Evolutionary conservation across 805 yeast species (phyloP).

Genomic region (Kluyveromyces siamensis): DNA sequence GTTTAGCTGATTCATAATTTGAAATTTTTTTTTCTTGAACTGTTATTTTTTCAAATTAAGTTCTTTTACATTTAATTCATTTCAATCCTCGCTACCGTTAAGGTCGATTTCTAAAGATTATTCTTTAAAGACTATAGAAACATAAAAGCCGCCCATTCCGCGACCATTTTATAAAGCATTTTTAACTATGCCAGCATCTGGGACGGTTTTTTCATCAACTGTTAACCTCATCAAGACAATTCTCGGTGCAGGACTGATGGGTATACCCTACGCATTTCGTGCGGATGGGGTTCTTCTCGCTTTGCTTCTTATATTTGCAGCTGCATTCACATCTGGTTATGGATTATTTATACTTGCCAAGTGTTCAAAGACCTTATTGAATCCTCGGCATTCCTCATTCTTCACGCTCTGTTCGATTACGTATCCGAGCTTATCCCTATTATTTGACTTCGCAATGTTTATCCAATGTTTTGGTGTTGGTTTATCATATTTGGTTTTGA

Average conservation of each 20-base stretch:
- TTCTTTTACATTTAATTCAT: no score
- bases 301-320: constrained; percentile 41
- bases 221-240: constrained; percentile 68
- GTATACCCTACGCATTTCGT: constrained; percentile 61
- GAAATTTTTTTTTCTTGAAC: no score
- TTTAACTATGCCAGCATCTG: constrained; percentile 24
- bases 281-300: constrained; percentile 62
- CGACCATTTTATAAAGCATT: background rate
- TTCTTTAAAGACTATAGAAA: no score
- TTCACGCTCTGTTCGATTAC: constrained; percentile 64
- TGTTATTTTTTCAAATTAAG: background rate
- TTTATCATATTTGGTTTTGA: constrained; percentile 58
- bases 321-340: constrained; percentile 57
- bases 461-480: constrained; percentile 77
- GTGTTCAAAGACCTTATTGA: constrained; percentile 45
- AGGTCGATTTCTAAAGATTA: background rate
- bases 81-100: background rate
- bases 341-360: constrained; percentile 59
- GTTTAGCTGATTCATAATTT: background rate
- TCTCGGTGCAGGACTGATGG: constrained; percentile 67
- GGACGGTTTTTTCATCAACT: constrained; percentile 50
- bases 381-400: constrained; percentile 54
- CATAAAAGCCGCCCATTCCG: background rate
- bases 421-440: constrained; percentile 56
- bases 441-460: constrained; percentile 70